Evolutionary conservation across 140 eudicot species (phyloP).

Genomic region (Flaveria floridana): DNA sequence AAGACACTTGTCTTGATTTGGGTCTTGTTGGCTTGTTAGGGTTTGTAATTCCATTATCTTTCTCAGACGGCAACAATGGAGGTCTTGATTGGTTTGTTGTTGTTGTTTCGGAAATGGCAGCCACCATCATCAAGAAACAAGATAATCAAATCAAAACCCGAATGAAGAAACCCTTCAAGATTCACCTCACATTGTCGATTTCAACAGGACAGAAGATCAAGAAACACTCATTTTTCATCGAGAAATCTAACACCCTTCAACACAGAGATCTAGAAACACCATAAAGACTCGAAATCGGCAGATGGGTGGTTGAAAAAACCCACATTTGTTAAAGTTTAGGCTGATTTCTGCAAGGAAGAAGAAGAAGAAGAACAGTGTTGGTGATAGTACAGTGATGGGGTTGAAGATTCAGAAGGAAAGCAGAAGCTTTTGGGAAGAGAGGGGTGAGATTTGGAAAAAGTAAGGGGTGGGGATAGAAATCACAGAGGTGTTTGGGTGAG

Average conservation of each 20-base stretch:
- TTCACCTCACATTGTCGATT: conserved; percentile 54
- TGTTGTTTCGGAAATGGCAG: conserved; percentile 61
- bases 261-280: conserved; percentile 40
- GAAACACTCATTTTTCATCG: conserved; percentile 12
- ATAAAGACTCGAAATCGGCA: conserved; percentile 32
- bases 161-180: conserved; percentile 6
- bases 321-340: conserved; percentile 29
- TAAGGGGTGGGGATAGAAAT: conserved; percentile 27
- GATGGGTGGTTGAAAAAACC: conserved; percentile 27
- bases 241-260: conserved; percentile 15
- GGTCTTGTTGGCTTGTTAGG: conserved; percentile 48
- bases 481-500: conserved; percentile 25
- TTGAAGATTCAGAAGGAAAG: conserved; percentile 26
- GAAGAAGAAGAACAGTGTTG: not conserved
- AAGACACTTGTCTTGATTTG: conserved; percentile 69
- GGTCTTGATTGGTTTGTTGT: conserved; percentile 44
- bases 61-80: conserved; percentile 63
- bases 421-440: conserved; percentile 21
- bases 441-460: conserved; percentile 51
- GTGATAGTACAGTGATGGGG: conserved; percentile 35
- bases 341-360: not conserved
- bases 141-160: conserved; percentile 2
- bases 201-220: conserved; percentile 26
- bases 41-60: conserved; percentile 50
- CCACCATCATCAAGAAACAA: conserved; percentile 50